These are phyloP conservation scores for Syzygium malaccense DNA, from an alignment of 441 rosid species.

Conservation along the genomic window DNA sequence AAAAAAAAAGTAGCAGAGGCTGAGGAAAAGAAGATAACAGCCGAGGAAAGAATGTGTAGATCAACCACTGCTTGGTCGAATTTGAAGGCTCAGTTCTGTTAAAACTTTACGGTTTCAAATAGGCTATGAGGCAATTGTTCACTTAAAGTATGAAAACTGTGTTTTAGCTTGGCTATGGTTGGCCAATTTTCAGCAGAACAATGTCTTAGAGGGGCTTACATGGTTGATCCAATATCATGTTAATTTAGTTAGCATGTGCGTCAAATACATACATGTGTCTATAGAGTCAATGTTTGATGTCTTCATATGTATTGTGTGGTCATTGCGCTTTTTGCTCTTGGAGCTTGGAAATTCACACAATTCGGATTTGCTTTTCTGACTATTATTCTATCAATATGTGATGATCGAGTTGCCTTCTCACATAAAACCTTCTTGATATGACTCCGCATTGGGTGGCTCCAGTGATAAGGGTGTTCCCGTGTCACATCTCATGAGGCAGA, in stretches of 20 bases:
- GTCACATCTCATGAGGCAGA: background rate
- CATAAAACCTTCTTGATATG: background rate
- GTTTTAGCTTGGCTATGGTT: background rate
- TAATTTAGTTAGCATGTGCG: background rate
- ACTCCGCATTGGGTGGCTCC: background rate
- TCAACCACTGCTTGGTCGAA: background rate
- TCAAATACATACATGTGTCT: background rate
- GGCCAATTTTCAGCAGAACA: background rate
- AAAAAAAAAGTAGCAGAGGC: background rate
- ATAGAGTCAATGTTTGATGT: background rate
- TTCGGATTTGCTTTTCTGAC: background rate
- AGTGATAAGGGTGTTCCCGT: background rate
- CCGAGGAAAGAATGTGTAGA: background rate
- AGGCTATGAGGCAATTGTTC: background rate
- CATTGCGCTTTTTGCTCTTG: background rate
- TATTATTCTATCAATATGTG: background rate
- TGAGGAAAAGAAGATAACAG: background rate
- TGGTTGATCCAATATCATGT: background rate
- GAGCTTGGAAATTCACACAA: background rate
- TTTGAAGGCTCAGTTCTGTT: background rate
- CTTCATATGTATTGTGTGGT: background rate
- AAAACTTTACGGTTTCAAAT: background rate
- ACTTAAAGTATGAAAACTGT: background rate
- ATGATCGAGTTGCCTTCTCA: background rate
- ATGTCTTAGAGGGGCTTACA: background rate